Conservation (phyloP, 192 early-diverging fungal species). For the Borealophlyctis nickersoniae region DNA sequence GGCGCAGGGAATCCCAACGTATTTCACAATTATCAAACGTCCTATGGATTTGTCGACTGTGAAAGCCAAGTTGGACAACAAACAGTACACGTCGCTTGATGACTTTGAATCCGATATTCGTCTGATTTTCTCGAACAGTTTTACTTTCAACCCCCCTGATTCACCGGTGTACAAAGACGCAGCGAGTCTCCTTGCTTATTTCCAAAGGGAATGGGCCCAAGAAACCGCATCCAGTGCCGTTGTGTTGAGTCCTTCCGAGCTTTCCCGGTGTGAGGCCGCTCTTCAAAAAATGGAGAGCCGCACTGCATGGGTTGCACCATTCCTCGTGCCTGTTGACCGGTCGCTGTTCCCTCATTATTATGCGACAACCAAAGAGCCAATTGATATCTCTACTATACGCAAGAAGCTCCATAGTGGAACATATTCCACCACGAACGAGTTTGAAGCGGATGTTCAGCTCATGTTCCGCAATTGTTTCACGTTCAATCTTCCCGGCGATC, state of each 20-base stretch:
- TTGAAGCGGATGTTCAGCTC: slow-evolving; percentile 68
- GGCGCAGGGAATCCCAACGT: slow-evolving; percentile 78
- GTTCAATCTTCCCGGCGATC: slow-evolving; percentile 69
- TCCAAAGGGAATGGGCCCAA: slow-evolving; percentile 62
- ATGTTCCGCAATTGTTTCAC: slow-evolving; percentile 45
- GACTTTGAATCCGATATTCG: slow-evolving; percentile 70
- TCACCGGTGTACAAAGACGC: slow-evolving; percentile 67
- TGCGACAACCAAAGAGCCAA: slow-evolving; percentile 78
- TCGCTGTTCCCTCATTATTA: slow-evolving; percentile 86
- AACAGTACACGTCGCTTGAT: slow-evolving; percentile 50
- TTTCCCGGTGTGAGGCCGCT: background rate
- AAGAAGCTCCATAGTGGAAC: slow-evolving; percentile 60
- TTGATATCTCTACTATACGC: slow-evolving; percentile 81
- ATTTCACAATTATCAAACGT: slow-evolving; percentile 78
- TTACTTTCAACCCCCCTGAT: slow-evolving; percentile 65
- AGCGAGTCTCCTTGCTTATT: slow-evolving; percentile 48
- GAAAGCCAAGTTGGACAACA: slow-evolving; percentile 61
- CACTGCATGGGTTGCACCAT: slow-evolving; percentile 2
- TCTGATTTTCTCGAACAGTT: slow-evolving; percentile 50
- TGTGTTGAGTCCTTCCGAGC: background rate
- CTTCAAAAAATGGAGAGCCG: slow-evolving; percentile 6
- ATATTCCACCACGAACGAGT: slow-evolving; percentile 59
- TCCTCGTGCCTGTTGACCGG: slow-evolving; percentile 60
- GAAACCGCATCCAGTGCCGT: background rate
- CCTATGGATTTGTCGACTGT: slow-evolving; percentile 88